These are phyloP conservation scores for Coleophoma eucalyptorum DNA, from an alignment of 2,329 filamentous ascomycete species.

Conservation along the genomic window DNA sequence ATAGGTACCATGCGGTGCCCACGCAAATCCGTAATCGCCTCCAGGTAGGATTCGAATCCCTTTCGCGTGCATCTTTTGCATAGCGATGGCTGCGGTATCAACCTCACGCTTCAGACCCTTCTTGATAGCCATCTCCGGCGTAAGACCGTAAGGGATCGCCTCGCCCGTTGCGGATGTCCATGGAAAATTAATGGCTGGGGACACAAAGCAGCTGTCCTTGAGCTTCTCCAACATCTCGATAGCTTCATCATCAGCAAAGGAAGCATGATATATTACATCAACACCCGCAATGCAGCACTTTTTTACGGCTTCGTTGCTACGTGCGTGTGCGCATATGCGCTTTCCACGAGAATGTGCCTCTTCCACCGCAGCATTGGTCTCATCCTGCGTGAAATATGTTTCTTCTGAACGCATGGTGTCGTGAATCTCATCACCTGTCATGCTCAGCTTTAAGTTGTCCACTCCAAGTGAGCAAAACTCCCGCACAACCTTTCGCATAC, in stretches of 20 bases:
- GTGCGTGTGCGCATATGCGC: conserved; percentile 38
- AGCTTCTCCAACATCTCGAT: conserved; percentile 34
- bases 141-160: background rate
- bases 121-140: conserved; percentile 32
- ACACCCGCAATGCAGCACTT: conserved; percentile 39
- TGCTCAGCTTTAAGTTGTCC: conserved; percentile 40
- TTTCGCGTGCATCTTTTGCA: conserved; percentile 39
- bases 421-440: conserved; percentile 25
- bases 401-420: conserved; percentile 34
- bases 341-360: conserved; percentile 34
- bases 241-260: conserved; percentile 36
- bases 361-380: conserved; percentile 41
- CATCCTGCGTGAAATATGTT: conserved; percentile 39
- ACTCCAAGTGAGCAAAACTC: conserved; percentile 33
- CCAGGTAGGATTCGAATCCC: conserved; percentile 40
- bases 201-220: conserved; percentile 35
- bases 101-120: conserved; percentile 39
- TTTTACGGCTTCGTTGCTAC: conserved; percentile 37
- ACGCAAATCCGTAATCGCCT: conserved; percentile 41
- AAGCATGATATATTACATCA: conserved; percentile 42
- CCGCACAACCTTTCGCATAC: conserved; percentile 35
- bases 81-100: conserved; percentile 30
- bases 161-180: background rate
- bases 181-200: conserved; percentile 38
- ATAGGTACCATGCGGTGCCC: conserved; percentile 41